Percentiles rank a stretch among this genome's conserved stretches.
Conservation (phyloP, 257 asterid genomes). For the Rehmannia glutinosa region DNA sequence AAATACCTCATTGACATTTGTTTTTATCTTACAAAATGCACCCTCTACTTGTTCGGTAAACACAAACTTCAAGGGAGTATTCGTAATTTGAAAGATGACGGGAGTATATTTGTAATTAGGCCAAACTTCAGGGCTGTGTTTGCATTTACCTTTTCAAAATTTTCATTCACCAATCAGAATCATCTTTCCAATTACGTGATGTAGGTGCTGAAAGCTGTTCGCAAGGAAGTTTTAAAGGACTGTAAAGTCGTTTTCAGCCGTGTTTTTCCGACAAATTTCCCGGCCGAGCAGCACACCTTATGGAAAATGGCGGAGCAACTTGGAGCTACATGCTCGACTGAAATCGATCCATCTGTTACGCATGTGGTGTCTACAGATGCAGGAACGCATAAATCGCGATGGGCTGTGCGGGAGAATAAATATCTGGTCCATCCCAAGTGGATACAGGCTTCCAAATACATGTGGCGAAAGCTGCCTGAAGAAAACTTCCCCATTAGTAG, state of each 20-base stretch:
- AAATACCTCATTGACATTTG: no score
- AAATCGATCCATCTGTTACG: slow-evolving; percentile 43
- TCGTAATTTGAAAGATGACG: no score
- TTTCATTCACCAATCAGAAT: no score
- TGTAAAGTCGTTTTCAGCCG: slow-evolving; percentile 54
- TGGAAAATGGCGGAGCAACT: no score
- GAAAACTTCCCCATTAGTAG: slow-evolving; percentile 45
- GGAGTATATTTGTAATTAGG: no score
- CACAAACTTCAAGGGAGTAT: no score
- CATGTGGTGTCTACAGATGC: slow-evolving; percentile 55
- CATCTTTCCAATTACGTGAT: no score
- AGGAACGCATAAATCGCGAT: slow-evolving; percentile 56
- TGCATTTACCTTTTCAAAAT: no score
- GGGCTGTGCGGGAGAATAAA: slow-evolving; percentile 46
- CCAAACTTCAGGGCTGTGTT: no score
- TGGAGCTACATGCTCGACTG: slow-evolving; percentile 39
- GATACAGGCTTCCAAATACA: slow-evolving; percentile 57
- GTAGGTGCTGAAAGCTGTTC: slow-evolving; percentile 43
- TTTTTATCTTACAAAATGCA: no score
- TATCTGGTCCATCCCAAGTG: slow-evolving; percentile 58
- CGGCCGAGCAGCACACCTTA: no score
- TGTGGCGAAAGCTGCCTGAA: slow-evolving; percentile 60
- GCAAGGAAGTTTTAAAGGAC: slow-evolving; percentile 42
- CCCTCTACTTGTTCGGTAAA: no score
- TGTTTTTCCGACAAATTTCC: slow-evolving; percentile 43